Evolutionary conservation across 331 rosid species (phyloP), one percentile per base, ranked within the genome.

Genomic region (Rhamnella rubrinervis): DNA sequence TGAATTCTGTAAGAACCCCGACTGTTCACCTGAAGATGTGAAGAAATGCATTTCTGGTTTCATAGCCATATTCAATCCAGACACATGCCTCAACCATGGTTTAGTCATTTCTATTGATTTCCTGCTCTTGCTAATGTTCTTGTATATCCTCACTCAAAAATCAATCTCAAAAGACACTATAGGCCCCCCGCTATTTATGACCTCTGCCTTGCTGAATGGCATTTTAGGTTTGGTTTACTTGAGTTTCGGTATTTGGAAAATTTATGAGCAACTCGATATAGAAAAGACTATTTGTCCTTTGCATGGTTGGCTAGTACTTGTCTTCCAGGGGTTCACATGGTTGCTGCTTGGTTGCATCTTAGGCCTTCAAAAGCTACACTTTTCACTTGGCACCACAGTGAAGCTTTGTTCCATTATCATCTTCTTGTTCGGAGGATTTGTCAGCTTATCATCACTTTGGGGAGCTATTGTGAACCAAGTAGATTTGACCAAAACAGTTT

Each of bases 361-460:
- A 63, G 58, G 57, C 66, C 41, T 75, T 26, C 38, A 39, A 46
- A 75, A 68, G 63, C 41, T 44, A 58, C 52, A 62, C 16, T 40
- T 6, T 31, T 72, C 37, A 31, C 49, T 68, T 17, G 2, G 6
- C 4, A 41, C 37, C 50, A 19, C 14, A 6, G 51, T 55, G 0
- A 28, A 40, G 56, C 6, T 18, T 5, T 71, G 65, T 16, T 65
- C 83, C 12, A 21, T 75, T 49, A 16, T 81, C 9, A 10, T 63
- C 21, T 63, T 77, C 80, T 68, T 75, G 4, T 16, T 55, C 52
- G 79, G 81, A 49, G 55, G 66, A 17, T 5, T 81, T 47, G 55
- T 83, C 37, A 72, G 80, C 64, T 17, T 20, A 41, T 52, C 84
- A 35, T 79, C 89, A 7, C n/a, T 83, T n/a, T 75, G 41, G 46